Evolutionary conservation across 164 flowering plant genomes (phyloP).

Genomic region (Stephania cephalantha): DNA sequence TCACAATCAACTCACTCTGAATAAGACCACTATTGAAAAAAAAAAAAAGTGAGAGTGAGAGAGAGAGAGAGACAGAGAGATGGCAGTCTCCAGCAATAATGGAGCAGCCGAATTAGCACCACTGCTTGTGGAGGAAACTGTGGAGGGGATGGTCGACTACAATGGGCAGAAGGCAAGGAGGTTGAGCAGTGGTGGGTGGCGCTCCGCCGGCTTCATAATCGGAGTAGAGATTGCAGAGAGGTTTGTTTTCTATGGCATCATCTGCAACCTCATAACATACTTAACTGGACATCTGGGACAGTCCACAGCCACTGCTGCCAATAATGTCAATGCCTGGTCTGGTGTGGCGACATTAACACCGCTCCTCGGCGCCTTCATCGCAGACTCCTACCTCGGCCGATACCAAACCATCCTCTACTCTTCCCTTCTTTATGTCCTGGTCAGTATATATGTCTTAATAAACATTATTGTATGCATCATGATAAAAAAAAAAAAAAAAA

Average conservation of each 20-base stretch:
- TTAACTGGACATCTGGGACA: constrained; percentile 15
- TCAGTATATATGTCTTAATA: no score
- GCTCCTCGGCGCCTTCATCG: constrained; percentile 14
- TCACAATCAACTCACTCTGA: no score
- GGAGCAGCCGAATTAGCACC: no score
- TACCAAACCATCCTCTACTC: constrained; percentile 26
- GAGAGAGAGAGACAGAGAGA: no score
- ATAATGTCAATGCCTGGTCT: neutral
- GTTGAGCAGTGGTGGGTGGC: constrained; percentile 36
- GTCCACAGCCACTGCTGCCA: neutral
- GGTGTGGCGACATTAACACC: constrained; percentile 22
- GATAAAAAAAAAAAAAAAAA: no score
- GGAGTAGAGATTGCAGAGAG: constrained; percentile 49
- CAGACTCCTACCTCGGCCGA: constrained; percentile 29
- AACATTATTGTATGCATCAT: no score
- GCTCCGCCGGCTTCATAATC: constrained; percentile 39
- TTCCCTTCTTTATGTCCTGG: constrained; percentile 30
- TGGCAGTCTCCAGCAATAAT: no score
- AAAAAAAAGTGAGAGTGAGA: no score
- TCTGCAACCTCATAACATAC: constrained; percentile 33
- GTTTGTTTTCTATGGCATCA: constrained; percentile 34
- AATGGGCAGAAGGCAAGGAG: constrained; percentile 20
- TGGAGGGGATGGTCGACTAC: constrained; percentile 31
- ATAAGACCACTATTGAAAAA: no score
- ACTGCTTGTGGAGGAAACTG: constrained; percentile 9